Evolutionary conservation across 495 filamentous ascomycete species (phyloP), one percentile per base, ranked within the genome.

Genomic region (Trichoderma reesei): DNA sequence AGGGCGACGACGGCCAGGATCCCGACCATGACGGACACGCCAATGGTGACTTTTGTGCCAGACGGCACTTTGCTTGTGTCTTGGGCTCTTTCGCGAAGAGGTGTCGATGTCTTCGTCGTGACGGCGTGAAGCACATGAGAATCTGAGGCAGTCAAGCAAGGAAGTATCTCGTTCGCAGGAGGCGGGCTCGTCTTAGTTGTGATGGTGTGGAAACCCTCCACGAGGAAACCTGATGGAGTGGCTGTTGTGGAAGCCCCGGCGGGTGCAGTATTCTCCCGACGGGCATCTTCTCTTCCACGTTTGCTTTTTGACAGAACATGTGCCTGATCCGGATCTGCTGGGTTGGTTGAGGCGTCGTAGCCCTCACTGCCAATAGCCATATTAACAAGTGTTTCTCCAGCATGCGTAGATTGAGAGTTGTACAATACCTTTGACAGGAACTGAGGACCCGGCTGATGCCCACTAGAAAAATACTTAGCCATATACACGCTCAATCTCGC

Each of bases 381-480:
- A 33, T 38, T 26, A 39, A 33, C 65, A 14, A 64, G 10, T n/a
- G 18, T 39, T 34, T 39, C 3, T 8, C 9, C 41, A 13, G 1
- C 6, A 39, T 39, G 46, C 41, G 62, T n/a, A 60, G 26, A 36
- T 56, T 37, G 31, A 20, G 37, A 31, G 8, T 44, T 44, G 38
- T n/a, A 20, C 64, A 78, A 71, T 67, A 80, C 79, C 76, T 75
- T 59, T 79, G 73, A 59, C 78, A 81, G 60, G 69, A 73, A 68
- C 78, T 81, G 73, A 80, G 79, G 62, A 81, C 76, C 62, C 70
- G 66, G 63, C 75, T 73, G 62, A 79, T 74, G 64, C 70, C 77
- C 18, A 77, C 78, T 80, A 41, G 16, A 14, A 20, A 3, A 33
- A 38, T 41, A 61, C 64, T 62, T 36, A 62, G 54, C 68, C 75